Percentiles rank a stretch among this genome's conserved stretches.
Evolutionary conservation across 108 stramenopile genomes (phyloP).

Genomic region (Nitzschia sp.): DNA sequence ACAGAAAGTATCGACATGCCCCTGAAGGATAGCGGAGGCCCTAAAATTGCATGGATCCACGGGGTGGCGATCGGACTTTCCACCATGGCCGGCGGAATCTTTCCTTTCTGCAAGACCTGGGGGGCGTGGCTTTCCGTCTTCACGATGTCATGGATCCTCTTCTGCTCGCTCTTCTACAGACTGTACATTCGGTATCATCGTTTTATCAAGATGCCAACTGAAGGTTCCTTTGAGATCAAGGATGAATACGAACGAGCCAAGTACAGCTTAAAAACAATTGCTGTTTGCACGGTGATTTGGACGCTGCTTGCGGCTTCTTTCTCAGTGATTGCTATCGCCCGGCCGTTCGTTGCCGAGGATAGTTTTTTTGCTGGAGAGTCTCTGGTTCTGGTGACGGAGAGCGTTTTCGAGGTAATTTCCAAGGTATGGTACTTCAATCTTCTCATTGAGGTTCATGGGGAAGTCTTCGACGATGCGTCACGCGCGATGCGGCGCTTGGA

Average conservation of each 20-base stretch:
- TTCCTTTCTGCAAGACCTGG: slow-evolving; percentile 53
- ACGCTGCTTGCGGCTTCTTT: slow-evolving; percentile 25
- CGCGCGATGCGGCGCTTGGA: slow-evolving; percentile 47
- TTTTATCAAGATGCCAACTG: slow-evolving; percentile 19
- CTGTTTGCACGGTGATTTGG: slow-evolving; percentile 30
- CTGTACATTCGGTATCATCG: slow-evolving; percentile 20
- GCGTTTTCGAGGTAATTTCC: slow-evolving; percentile 65
- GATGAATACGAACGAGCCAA: slow-evolving; percentile 50
- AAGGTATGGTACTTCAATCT: slow-evolving; percentile 56
- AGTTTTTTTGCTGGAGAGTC: background rate
- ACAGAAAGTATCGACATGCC: slow-evolving; percentile 31
- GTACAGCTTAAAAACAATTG: slow-evolving; percentile 30
- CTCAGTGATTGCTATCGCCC: slow-evolving; percentile 5
- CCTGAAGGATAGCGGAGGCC: slow-evolving; percentile 25
- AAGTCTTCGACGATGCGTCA: slow-evolving; percentile 51
- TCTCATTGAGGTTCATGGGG: slow-evolving; percentile 54
- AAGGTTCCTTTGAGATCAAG: slow-evolving; percentile 32
- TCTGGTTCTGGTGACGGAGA: slow-evolving; percentile 39
- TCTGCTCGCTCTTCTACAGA: slow-evolving; percentile 41
- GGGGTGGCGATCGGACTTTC: slow-evolving; percentile 23
- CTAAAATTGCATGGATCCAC: slow-evolving; percentile 28
- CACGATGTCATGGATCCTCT: slow-evolving; percentile 41
- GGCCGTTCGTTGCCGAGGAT: background rate
- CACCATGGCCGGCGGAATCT: slow-evolving; percentile 51
- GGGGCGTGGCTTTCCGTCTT: slow-evolving; percentile 44